phyloP scores from a whole-genome alignment of 225 moss, liverwort and hornwort species.

The Physcomitrellopsis africana region DNA sequence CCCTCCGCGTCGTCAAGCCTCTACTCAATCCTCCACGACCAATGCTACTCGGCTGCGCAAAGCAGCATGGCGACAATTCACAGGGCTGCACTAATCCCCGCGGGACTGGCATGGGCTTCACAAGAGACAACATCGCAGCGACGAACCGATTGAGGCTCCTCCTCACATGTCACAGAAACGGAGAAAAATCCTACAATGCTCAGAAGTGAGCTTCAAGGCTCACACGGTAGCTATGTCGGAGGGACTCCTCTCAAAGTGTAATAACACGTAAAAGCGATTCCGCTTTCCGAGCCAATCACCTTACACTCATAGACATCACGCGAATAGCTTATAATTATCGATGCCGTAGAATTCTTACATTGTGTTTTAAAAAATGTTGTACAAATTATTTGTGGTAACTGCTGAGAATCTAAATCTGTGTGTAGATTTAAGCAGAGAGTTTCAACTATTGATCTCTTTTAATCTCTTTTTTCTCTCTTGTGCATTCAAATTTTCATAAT shows the following conservation, averaged over 20 bases:
- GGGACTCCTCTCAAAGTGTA: neutral
- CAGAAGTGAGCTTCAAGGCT: neutral
- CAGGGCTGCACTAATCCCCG: neutral
- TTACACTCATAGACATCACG: too few species aligned
- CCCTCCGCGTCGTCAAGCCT: neutral
- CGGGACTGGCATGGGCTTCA: conserved; percentile 17
- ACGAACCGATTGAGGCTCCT: neutral
- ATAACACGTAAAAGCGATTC: neutral
- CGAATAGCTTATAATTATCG: too few species aligned
- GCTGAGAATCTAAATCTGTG: too few species aligned
- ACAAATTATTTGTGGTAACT: too few species aligned
- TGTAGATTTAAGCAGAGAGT: too few species aligned
- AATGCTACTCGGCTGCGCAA: conserved; percentile 4
- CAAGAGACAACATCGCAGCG: conserved; percentile 26
- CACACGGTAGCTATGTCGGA: neutral
- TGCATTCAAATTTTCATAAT: too few species aligned
- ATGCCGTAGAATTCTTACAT: too few species aligned
- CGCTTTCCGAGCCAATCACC: neutral
- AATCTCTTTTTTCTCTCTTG: too few species aligned
- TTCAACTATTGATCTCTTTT: too few species aligned
- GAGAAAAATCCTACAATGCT: neutral
- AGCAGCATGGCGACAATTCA: conserved; percentile 30
- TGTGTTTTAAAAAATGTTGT: too few species aligned
- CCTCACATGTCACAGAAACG: neutral
- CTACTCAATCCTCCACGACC: conserved; percentile 6